Conservation (phyloP, 352 stramenopile genomes). For the Phytopythium montanum region DNA sequence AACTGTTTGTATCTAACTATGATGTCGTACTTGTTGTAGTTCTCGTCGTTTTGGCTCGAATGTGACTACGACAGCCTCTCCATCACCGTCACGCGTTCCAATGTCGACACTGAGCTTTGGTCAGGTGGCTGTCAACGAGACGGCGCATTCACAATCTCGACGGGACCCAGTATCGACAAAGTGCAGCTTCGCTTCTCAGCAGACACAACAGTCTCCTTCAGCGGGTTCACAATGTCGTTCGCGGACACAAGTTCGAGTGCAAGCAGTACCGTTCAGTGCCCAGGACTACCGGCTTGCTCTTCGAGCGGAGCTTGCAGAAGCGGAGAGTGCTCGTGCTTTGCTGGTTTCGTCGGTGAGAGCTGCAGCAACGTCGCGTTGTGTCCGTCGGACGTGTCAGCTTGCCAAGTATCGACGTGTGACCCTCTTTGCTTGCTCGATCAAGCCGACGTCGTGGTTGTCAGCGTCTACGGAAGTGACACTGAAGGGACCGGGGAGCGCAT, state of each 20-base stretch:
- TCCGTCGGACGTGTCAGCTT: constrained; percentile 26
- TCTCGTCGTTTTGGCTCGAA: constrained; percentile 52
- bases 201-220: constrained; percentile 36
- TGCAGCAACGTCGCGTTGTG: constrained; percentile 58
- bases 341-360: constrained; percentile 55
- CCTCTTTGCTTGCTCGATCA: constrained; percentile 28
- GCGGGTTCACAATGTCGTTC: constrained; percentile 43
- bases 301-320: constrained; percentile 42
- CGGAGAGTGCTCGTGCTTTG: constrained; percentile 47
- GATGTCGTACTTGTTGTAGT: constrained; percentile 8
- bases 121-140: constrained; percentile 44
- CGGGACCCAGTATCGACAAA: constrained; percentile 19
- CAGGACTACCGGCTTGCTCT: constrained; percentile 31
- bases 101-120: constrained; percentile 26
- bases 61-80: constrained; percentile 48
- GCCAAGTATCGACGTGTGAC: constrained; percentile 29
- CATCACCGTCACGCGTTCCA: constrained; percentile 17
- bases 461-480: constrained; percentile 37
- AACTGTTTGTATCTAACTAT: not conserved
- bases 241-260: constrained; percentile 12
- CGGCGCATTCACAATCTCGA: constrained; percentile 36
- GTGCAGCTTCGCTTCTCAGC: constrained; percentile 37
- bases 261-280: constrained; percentile 27
- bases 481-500: constrained; percentile 55
- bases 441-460: constrained; percentile 44